Conservation (phyloP, 352 stramenopile species). For the Paralagenidium karlingii region DNA sequence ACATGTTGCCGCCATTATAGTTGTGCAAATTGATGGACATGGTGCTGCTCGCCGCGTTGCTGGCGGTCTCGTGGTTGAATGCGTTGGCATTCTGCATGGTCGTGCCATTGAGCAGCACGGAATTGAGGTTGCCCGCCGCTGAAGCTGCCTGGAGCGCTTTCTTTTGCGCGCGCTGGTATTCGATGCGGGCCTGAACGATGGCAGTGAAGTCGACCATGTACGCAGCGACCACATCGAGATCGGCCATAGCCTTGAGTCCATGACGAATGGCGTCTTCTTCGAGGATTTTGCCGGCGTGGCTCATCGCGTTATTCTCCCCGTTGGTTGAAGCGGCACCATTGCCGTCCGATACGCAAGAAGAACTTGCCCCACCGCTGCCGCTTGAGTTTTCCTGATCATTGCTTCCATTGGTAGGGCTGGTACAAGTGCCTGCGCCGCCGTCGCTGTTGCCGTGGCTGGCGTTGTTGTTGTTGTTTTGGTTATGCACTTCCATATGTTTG, state of each 20-base stretch:
- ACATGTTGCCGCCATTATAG: no score
- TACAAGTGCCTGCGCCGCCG: slow-evolving; percentile 1
- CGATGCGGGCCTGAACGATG: slow-evolving; percentile 59
- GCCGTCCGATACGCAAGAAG: no score
- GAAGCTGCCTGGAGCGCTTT: slow-evolving; percentile 13
- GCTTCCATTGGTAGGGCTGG: slow-evolving; percentile 1
- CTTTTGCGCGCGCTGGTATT: slow-evolving; percentile 60
- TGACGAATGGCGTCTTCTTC: slow-evolving; percentile 80
- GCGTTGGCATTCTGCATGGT: not conserved
- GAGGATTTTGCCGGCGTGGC: slow-evolving; percentile 43
- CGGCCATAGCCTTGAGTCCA: slow-evolving; percentile 68
- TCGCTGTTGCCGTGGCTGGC: slow-evolving; percentile 8
- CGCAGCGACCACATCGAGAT: slow-evolving; percentile 86
- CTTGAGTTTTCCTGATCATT: no score
- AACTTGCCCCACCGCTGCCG: no score
- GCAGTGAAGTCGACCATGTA: slow-evolving; percentile 91
- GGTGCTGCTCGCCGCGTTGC: no score
- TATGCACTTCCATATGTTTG: slow-evolving; percentile 81
- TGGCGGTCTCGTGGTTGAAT: no score
- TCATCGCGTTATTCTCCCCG: not conserved
- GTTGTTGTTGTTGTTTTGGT: slow-evolving; percentile 20
- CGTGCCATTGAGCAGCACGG: not conserved
- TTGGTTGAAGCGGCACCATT: not conserved
- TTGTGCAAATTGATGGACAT: no score
- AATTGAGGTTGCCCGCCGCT: not conserved